Evolutionary conservation across 768 basidiomycete species (phyloP).

Genomic region (Boletus rufocinnamomeus): DNA sequence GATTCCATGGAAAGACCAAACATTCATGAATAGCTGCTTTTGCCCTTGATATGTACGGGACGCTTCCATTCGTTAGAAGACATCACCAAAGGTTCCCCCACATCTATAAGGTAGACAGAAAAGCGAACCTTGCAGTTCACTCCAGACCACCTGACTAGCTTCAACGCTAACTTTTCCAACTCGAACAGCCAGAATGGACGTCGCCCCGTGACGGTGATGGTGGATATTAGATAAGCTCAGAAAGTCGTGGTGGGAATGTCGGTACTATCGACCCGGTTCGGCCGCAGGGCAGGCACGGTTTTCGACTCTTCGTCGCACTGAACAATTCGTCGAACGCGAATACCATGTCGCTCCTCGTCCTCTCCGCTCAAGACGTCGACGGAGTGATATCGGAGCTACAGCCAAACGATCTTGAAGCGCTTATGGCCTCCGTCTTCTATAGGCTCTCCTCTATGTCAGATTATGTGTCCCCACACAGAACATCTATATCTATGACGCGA

Average conservation of each 20-base stretch:
- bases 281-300: background rate
- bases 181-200: background rate
- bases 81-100: too few species aligned
- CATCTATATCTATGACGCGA: slow-evolving; percentile 48
- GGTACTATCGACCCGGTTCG: background rate
- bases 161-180: background rate
- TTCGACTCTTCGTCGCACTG: background rate
- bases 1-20: too few species aligned
- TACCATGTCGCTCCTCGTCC: slow-evolving; percentile 53
- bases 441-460: slow-evolving; percentile 40
- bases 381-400: slow-evolving; percentile 46
- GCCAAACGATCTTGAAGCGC: slow-evolving; percentile 47
- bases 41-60: too few species aligned
- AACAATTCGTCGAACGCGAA: background rate
- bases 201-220: background rate
- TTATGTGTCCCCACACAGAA: slow-evolving; percentile 55
- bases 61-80: too few species aligned
- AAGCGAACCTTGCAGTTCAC: too few species aligned
- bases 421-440: slow-evolving; percentile 63
- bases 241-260: background rate
- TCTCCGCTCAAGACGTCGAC: slow-evolving; percentile 62
- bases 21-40: too few species aligned
- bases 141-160: too few species aligned
- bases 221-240: too few species aligned
- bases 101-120: too few species aligned